Evolutionary conservation across 2,329 filamentous ascomycete species (phyloP), one percentile per base, ranked within the genome.

Genomic region (Lizonia empirigonia): DNA sequence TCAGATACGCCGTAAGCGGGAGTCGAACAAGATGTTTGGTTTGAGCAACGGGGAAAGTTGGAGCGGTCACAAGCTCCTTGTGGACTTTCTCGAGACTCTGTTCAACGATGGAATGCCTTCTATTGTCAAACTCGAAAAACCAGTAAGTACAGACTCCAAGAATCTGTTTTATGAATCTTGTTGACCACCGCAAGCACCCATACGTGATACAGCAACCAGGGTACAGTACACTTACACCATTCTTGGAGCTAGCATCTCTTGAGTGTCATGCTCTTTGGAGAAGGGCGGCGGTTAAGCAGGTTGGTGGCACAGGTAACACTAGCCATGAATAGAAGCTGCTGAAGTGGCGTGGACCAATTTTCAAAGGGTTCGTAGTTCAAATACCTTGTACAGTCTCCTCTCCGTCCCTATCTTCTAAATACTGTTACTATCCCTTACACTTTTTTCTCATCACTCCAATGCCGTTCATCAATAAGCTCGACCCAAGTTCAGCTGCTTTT

Each of bases 21-120:
- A 32, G 16, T 30, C 34, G 16, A 53, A 53, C 19, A 53, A 56
- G 39, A 47, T 56, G 30, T 56, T 56, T 37, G 49, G 53, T 24
- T 34, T 56, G 5, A 42, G 53, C 23, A 42, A 45, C 15, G 44
- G 44, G n/a, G 52, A 50, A 18, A 36, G 35, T 7, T 56, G 49
- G 53, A 56, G 53, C 37, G 49, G 53, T 13, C 19, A 35, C n/a
- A 56, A 56, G 36, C 45, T 52, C 18, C 40, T 56, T n/a, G 44
- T 56, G 10, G 53, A 56, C 18, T 56, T 56, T 33, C 41, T 56
- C 7, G 49, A 56, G 20, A 50, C 49, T 15, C 24, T 56, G 16
- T 56, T 56, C 39, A 53, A 50, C 24, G 15, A 50, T 30, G 26
- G 44, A 15, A 45, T 24, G 19, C 32, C 29, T 7, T 44, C 44